Evolutionary conservation across 257 asterid genomes (phyloP), one percentile per base, ranked within the genome.

Genomic region (Solanum peruvianum): DNA sequence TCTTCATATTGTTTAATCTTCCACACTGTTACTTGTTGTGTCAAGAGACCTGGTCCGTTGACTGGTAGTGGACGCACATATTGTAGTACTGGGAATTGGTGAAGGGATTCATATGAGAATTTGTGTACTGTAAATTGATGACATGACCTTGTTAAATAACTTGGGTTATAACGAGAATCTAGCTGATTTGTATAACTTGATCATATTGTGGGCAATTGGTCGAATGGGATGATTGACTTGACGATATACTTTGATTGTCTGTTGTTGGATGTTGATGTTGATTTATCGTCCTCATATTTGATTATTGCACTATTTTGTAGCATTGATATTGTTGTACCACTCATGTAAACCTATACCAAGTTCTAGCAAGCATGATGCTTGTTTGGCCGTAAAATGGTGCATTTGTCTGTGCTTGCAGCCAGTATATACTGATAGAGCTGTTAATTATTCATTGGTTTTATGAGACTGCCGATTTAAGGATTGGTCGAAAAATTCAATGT

Each of bases 401-500:
- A 52, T 52, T 23, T 52, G 49, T 44, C 11, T 10, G 11, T 44
- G 14, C 15, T 18, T 35, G 41, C 47, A 71, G 25, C 44, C 25
- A 66, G 37, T 18, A 33, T 33, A 49, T 49, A 49, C 60, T 49
- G 16, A 12, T 39, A 23, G 47, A 75, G 56, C 3, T 12, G 13
- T 62, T 23, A 21, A 14, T 64, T 49, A 25, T 13, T 49, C 21
- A 16, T 86, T 47, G 60, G 83, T 78, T 78, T 52, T 71, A 9
- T 71, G 25, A 11, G 7, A 71, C 25, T 70, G 64, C 21, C 14
- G 9, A 60, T 47, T 66, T 86, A 91, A 95, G 96, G 94, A 93
- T 90, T 77, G 90, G 92, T 85, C 94, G 94, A 81, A 89, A 85
- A 80, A 90, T 94, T 96, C 64, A 18, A 56, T 56, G 64, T 56